phyloP scores from a whole-genome alignment of 805 yeast species.

The Yamadazyma laniorum region DNA sequence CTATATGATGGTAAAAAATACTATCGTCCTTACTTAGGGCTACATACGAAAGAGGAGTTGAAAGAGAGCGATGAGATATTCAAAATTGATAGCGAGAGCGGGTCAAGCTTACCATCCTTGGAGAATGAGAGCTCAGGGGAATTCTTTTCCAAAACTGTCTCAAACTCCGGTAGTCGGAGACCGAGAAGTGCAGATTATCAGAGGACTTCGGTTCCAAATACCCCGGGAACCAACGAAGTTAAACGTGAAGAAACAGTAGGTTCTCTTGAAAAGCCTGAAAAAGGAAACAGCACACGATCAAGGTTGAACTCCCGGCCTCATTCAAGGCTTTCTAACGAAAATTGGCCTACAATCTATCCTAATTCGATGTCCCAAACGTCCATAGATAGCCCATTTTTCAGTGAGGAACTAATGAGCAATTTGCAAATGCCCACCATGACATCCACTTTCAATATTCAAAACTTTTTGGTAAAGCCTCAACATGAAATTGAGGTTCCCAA shows the following conservation, averaged over 20 bases:
- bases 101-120: background rate
- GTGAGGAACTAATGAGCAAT: slow-evolving; percentile 11
- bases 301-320: background rate
- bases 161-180: background rate
- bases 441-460: slow-evolving; percentile 13
- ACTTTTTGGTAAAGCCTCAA: slow-evolving; percentile 14
- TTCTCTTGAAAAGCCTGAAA: background rate
- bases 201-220: background rate
- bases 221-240: background rate
- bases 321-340: background rate
- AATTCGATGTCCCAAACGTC: slow-evolving; percentile 11
- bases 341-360: background rate
- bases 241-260: background rate
- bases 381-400: slow-evolving; percentile 14
- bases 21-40: slow-evolving; percentile 32
- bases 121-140: background rate
- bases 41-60: slow-evolving; percentile 32
- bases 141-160: background rate
- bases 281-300: background rate
- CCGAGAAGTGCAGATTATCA: background rate
- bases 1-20: slow-evolving; percentile 33
- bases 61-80: slow-evolving; percentile 31
- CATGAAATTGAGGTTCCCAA: slow-evolving; percentile 13
- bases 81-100: slow-evolving; percentile 20
- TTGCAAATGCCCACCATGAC: slow-evolving; percentile 11